Conservation (phyloP, 1,139 yeast species). For the Yamadazyma atlantica region DNA sequence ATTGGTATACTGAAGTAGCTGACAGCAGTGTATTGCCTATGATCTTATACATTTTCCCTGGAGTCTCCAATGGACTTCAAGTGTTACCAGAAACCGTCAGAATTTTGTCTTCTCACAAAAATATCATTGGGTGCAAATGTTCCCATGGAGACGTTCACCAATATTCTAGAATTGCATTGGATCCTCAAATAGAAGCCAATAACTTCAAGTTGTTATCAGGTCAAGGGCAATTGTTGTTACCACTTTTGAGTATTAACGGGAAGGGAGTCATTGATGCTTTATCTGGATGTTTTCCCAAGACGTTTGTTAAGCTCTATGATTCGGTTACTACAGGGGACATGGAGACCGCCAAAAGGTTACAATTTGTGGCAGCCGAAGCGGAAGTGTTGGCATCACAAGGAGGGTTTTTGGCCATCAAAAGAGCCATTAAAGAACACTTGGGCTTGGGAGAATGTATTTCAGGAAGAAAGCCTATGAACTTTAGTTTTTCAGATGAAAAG, state of each 20-base stretch:
- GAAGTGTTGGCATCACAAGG: constrained; percentile 17
- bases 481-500: constrained; percentile 12
- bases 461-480: constrained; percentile 30
- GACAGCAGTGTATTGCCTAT: constrained; percentile 42
- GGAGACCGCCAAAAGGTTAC: constrained; percentile 15
- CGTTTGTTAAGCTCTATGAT: constrained; percentile 20
- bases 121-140: constrained; percentile 47
- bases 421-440: constrained; percentile 25
- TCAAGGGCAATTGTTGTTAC: constrained; percentile 20
- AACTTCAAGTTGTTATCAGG: constrained; percentile 19
- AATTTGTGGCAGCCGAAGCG: constrained; percentile 17
- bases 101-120: constrained; percentile 34
- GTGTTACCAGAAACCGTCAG: constrained; percentile 26
- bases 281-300: constrained; percentile 44
- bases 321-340: constrained; percentile 14
- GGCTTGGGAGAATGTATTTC: constrained; percentile 32
- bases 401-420: constrained; percentile 22
- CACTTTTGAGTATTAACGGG: constrained; percentile 17
- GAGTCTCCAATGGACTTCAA: constrained; percentile 37
- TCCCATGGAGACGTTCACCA: constrained; percentile 33
- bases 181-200: constrained; percentile 24
- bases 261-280: constrained; percentile 21
- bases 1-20: constrained; percentile 43
- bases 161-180: constrained; percentile 31
- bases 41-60: constrained; percentile 49